phyloP scores from a whole-genome alignment of 257 asterid species.

The Anisodus acutangulus region DNA sequence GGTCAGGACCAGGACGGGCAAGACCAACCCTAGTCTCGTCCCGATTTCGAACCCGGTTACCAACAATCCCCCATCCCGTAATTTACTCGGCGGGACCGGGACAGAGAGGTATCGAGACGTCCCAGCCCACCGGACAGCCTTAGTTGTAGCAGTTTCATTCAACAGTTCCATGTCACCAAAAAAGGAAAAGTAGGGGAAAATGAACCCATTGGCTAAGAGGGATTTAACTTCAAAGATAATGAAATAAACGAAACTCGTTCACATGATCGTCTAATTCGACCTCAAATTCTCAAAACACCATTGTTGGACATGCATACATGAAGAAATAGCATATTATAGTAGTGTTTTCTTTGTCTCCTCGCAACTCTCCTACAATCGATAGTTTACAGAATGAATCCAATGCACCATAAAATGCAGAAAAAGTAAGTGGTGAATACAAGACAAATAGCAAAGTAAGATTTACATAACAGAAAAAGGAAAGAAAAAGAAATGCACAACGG shows the following conservation, averaged over 20 bases:
- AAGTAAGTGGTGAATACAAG: neutral
- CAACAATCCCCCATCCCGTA: no score
- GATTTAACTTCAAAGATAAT: no score
- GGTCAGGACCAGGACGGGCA: no score
- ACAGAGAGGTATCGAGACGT: no score
- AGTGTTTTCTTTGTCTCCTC: neutral
- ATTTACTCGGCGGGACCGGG: no score
- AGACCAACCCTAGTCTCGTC: no score
- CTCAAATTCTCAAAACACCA: neutral
- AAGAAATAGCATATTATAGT: neutral
- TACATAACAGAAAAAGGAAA: slow-evolving; percentile 18
- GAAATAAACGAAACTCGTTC: neutral
- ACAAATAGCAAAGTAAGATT: neutral
- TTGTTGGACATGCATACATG: slow-evolving; percentile 19
- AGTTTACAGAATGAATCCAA: slow-evolving; percentile 25
- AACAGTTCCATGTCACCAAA: no score
- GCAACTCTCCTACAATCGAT: slow-evolving; percentile 22
- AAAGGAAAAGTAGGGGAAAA: no score
- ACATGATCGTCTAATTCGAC: neutral
- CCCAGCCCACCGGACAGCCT: no score
- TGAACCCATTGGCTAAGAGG: no score
- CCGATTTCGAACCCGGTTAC: no score
- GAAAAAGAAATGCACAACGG: slow-evolving; percentile 22
- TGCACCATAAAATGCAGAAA: slow-evolving; percentile 16
- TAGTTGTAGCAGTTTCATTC: no score